phyloP scores from a whole-genome alignment of 2,329 filamentous ascomycete genomes.

The Trichoderma polysporum region DNA sequence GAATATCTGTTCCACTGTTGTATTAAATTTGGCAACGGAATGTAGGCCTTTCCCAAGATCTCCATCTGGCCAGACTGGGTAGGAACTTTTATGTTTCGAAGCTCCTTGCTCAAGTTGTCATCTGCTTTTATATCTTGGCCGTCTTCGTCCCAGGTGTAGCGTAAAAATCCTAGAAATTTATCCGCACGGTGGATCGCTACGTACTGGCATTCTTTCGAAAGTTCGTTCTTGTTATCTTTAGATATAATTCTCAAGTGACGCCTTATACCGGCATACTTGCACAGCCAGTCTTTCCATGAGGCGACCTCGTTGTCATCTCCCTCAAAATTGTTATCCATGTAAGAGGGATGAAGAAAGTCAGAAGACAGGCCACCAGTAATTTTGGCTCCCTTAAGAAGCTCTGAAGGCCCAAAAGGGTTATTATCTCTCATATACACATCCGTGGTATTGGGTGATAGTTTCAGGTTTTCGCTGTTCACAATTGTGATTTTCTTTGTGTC shows the following conservation, averaged over 20 bases:
- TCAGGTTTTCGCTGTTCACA: too few species aligned
- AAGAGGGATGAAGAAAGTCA: background rate
- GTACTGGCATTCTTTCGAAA: background rate
- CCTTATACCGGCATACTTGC: background rate
- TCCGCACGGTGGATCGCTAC: background rate
- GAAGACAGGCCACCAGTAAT: background rate
- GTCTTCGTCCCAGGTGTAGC: background rate
- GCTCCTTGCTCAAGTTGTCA: background rate
- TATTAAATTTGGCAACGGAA: background rate
- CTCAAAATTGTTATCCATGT: background rate
- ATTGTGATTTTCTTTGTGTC: background rate
- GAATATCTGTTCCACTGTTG: background rate
- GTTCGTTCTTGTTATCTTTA: fast-evolving
- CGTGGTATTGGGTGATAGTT: background rate
- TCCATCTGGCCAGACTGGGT: background rate
- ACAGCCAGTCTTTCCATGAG: background rate
- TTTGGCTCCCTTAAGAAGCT: background rate
- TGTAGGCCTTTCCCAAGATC: background rate
- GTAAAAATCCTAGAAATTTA: background rate
- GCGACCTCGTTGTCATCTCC: too few species aligned
- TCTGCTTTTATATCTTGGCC: background rate
- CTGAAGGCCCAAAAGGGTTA: background rate
- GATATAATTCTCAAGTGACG: background rate
- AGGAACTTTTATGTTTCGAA: background rate
- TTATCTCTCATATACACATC: background rate